Base-by-base conservation (phyloP, 2,329 filamentous ascomycete species). In the Neophaeococcomyces aloes region DNA sequence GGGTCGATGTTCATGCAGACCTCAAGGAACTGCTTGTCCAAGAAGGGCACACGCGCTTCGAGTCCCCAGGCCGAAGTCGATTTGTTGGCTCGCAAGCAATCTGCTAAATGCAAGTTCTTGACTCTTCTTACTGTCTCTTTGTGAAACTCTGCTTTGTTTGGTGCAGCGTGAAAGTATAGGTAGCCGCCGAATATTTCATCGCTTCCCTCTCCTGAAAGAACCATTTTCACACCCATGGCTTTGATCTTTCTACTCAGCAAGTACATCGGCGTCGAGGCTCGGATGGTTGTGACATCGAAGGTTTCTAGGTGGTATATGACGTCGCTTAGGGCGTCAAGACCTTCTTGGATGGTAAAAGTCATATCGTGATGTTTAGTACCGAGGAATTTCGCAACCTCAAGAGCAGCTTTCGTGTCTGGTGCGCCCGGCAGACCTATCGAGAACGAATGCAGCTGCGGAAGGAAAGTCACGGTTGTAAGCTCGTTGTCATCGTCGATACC, bases 201-300 rank as follows among this genome's bases (percentile, higher is more conserved):
- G 59, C 84, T 91, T 38, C 91, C 91, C 69, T 98, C 91, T 49
- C 91, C 91, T 59, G 84, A 93, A 50, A 98, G 76, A 45, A 98
- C 91, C 91, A 98, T 98, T 78, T 98, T 98, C 61, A 98, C 85
- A 52, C 91, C 91, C 81, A 95, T 89, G 29, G 88, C 91, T 75
- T 98, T 98, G 74, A 98, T 98, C 75, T 98, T 98, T 63, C 93
- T 81, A 49, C 86, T 91, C 37, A 98, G 76, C 51, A 98, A 72
- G 70, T 95, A 98, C 91, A 98, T 98, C 53, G 91, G 91, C 8
- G 91, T 98, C 8, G 89, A 96, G 44, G 91, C 91, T 61, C 91
- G 87, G 62, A 98, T 96, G 2, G 91, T 98, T 42, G 91, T 98
- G 19, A 98, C 91, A 63, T 98, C 91, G 69, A 91, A 98, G 11